These are phyloP conservation scores for Carex pumila DNA, from an alignment of 176 grass and related monocot species.

Conservation along the genomic window DNA sequence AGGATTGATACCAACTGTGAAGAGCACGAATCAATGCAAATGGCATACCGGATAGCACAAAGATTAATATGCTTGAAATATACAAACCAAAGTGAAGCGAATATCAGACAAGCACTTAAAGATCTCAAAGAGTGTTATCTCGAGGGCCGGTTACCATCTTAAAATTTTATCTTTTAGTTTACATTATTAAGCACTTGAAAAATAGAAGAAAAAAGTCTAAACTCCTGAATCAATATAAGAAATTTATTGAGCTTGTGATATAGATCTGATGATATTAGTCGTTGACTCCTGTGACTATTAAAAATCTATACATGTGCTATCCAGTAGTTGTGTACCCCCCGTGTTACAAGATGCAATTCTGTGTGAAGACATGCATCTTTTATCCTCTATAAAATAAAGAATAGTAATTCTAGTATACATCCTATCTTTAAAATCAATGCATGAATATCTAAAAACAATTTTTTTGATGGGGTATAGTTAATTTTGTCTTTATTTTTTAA, in stretches of 20 bases:
- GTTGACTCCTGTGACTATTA: neutral
- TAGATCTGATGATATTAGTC: neutral
- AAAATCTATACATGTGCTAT: neutral
- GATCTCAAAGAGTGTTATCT: slow-evolving; percentile 56
- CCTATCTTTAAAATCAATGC: too few relatives aligned
- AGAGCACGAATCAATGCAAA: slow-evolving; percentile 56
- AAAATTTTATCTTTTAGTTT: neutral
- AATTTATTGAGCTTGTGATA: neutral
- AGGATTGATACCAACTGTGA: slow-evolving; percentile 57
- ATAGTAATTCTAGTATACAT: neutral
- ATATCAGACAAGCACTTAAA: slow-evolving; percentile 53
- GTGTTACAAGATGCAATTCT: neutral
- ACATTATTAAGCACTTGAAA: neutral
- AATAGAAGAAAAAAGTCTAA: neutral
- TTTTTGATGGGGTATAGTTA: too few relatives aligned
- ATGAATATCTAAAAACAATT: too few relatives aligned
- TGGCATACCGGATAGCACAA: slow-evolving; percentile 54
- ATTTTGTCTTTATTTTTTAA: too few relatives aligned
- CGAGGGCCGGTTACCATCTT: slow-evolving; percentile 37
- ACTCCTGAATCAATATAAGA: neutral
- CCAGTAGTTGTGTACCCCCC: neutral
- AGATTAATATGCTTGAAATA: slow-evolving; percentile 86
- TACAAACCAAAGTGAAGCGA: slow-evolving; percentile 73
- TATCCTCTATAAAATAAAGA: neutral
- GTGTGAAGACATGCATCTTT: neutral